Base-by-base conservation (phyloP, 1,139 yeast genomes). In the Hyphopichia pseudoburtonii region DNA sequence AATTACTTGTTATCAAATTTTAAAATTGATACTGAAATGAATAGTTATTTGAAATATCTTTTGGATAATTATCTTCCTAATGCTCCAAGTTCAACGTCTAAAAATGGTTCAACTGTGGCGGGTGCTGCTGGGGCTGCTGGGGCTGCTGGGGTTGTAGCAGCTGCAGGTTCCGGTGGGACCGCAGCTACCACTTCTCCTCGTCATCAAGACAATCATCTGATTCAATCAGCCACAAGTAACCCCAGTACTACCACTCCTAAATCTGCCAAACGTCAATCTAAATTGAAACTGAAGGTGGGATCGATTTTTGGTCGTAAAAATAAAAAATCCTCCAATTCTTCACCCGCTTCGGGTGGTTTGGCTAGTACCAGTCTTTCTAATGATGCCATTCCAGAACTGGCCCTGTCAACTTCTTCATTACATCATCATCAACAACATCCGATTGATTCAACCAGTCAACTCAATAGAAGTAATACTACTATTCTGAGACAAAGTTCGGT, bases 271-370 rank as follows among this genome's bases (percentile, higher is more conserved):
- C 62, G 60, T 37, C 53, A 56, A 24, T 61, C 66, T 17, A 79
- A 75, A 44, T 64, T 89, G 52, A 80, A 82, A 56, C 85, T 95
- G 5, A 81, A 71, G 55, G 89, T 89, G 28, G 96, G 96, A 14
- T 87, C 96, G 0, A 81, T 89, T 42, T 85, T 89, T 57, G 82
- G 85, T 31, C 77, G 86, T 47, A 80, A 78, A 52, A 76, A 57
- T 38, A 68, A 78, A 51, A 72, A 71, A 42, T 51, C 56, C 18
- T 7, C 17, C 11, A 11, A 11, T 26, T 18, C 18, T 17, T 31
- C 31, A 10, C 29, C 29, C 3, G 4, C 31, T 17, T 4, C 4
- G 4, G n/a, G 3, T 14, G 49, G 47, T 33, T 2, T 15, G 9
- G 16, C 28, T 17, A 3, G 19, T 5, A 14, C 33, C 11, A 4